Conservation (phyloP, 345 rosid species). For the Aquilaria yunnanensis region DNA sequence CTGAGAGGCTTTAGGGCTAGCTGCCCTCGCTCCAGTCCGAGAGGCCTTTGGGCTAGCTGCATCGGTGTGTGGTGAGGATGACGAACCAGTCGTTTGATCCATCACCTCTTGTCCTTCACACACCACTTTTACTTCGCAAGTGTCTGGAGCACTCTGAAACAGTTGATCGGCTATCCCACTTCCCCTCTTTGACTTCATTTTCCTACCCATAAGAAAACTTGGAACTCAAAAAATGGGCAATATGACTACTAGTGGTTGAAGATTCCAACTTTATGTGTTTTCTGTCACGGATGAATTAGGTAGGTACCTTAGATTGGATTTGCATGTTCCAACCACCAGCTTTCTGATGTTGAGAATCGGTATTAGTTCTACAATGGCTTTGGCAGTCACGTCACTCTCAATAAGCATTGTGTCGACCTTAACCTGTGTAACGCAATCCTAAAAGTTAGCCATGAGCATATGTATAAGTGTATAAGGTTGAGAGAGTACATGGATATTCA, state of each 20-base stretch:
- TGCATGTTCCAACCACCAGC: constrained; percentile 71
- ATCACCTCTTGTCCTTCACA: constrained; percentile 56
- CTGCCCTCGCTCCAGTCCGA: constrained; percentile 4
- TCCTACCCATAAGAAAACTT: constrained; percentile 28
- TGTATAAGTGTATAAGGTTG: background rate
- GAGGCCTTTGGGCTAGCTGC: constrained; percentile 1
- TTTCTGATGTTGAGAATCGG: constrained; percentile 64
- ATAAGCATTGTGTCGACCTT: constrained; percentile 67
- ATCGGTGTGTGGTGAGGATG: constrained; percentile 8
- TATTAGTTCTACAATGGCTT: constrained; percentile 62
- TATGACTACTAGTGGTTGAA: background rate
- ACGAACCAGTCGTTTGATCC: constrained; percentile 16
- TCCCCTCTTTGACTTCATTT: constrained; percentile 39
- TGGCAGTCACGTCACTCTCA: constrained; percentile 68
- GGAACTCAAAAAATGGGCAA: background rate
- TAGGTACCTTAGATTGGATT: constrained; percentile 50
- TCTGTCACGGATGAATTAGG: too few relatives aligned
- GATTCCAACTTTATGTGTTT: too few relatives aligned
- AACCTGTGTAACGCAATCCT: constrained; percentile 27
- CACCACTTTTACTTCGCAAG: constrained; percentile 50
- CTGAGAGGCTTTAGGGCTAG: constrained; percentile 7
- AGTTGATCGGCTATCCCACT: constrained; percentile 44
- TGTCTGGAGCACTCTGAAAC: constrained; percentile 35
- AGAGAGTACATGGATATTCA: too few relatives aligned
- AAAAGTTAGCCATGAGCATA: background rate